phyloP scores from a whole-genome alignment of 495 filamentous ascomycete species.

The Extremus antarcticus region DNA sequence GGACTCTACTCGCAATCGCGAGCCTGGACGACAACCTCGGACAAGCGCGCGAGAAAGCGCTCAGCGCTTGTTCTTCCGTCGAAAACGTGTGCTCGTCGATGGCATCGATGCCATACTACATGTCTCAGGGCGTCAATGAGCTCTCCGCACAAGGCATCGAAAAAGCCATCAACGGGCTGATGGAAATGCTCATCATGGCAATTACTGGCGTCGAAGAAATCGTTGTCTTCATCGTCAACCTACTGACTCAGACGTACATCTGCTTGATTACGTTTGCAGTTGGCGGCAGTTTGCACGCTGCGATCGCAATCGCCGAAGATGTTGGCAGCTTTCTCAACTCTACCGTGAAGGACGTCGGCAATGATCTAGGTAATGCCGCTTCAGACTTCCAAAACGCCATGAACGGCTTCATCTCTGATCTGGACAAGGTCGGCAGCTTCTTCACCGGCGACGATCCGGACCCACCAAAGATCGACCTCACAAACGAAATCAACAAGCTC shows the following conservation, averaged over 20 bases:
- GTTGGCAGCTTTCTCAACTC: constrained; percentile 63
- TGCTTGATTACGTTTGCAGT: constrained; percentile 78
- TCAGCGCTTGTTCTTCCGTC: constrained; percentile 81
- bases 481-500: constrained; percentile 48
- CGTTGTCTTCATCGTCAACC: constrained; percentile 78
- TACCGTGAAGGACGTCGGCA: constrained; percentile 52
- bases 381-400: constrained; percentile 48
- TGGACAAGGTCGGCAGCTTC: constrained; percentile 37
- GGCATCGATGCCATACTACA: constrained; percentile 95
- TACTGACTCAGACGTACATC: constrained; percentile 77
- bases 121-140: constrained; percentile 77
- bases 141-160: constrained; percentile 68
- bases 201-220: constrained; percentile 79
- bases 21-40: constrained; percentile 60
- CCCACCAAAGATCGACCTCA: constrained; percentile 49
- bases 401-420: constrained; percentile 42
- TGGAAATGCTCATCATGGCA: constrained; percentile 60
- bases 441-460: constrained; percentile 29
- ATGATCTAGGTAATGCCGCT: constrained; percentile 47
- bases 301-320: constrained; percentile 56
- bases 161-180: constrained; percentile 63
- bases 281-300: constrained; percentile 60
- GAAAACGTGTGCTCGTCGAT: constrained; percentile 89
- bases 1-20: constrained; percentile 62
- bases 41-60: constrained; percentile 65